Evolutionary conservation across 2,329 filamentous ascomycete species (phyloP).

Genomic region (Penicillium hesseltinei): DNA sequence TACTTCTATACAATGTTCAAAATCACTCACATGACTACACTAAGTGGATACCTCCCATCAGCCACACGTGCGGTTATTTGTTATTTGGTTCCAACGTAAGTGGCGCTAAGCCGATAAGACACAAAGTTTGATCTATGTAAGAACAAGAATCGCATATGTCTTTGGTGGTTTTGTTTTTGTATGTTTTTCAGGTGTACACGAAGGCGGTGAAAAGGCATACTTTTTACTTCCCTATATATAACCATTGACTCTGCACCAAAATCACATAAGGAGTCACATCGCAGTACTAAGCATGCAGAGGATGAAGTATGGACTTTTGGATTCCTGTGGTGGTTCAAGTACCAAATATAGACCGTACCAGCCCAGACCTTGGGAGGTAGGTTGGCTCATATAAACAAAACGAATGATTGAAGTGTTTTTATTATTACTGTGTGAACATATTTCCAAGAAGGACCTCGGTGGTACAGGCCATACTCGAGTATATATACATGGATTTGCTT

Average conservation of each 20-base stretch:
- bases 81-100: background rate
- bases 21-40: background rate
- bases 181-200: no score
- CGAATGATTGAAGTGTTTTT: background rate
- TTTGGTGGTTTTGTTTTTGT: no score
- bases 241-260: background rate
- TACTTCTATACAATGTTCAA: background rate
- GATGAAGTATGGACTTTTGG: background rate
- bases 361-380: background rate
- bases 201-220: no score
- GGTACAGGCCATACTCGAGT: no score
- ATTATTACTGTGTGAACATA: background rate
- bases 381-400: background rate
- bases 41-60: background rate
- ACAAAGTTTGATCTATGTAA: background rate
- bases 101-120: conserved; percentile 1
- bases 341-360: background rate
- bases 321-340: background rate
- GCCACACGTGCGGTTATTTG: background rate
- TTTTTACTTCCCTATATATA: no score
- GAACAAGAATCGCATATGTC: no score
- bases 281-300: no score
- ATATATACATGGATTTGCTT: no score
- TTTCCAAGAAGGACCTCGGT: no score
- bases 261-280: background rate